phyloP scores from a whole-genome alignment of 192 early-diverging fungal genomes.

The Coemansia sp. region DNA sequence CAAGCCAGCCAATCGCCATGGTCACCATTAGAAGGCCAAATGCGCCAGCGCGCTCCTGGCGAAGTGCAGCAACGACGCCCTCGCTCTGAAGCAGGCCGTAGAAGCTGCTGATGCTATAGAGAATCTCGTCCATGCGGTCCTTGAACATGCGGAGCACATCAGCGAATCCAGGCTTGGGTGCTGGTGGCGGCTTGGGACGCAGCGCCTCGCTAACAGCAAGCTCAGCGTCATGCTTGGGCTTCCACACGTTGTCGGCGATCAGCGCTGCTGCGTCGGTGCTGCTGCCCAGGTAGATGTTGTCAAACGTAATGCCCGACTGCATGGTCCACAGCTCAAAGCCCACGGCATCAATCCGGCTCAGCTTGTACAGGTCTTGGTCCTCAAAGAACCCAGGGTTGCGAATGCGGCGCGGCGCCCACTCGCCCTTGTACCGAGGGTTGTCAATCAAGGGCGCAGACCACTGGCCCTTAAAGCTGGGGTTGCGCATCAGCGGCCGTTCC shows the following conservation, averaged over 20 bases:
- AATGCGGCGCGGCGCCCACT: slow-evolving; percentile 85
- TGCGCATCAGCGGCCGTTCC: slow-evolving; percentile 77
- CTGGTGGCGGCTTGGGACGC: slow-evolving; percentile 27
- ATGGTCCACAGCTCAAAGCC: slow-evolving; percentile 97
- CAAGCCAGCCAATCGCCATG: slow-evolving; percentile 35
- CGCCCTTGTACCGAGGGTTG: slow-evolving; percentile 93
- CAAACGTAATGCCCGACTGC: slow-evolving; percentile 84
- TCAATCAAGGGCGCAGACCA: slow-evolving; percentile 85
- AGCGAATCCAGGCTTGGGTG: slow-evolving; percentile 11
- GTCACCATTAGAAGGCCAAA: slow-evolving; percentile 31
- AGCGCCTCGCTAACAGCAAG: slow-evolving; percentile 34
- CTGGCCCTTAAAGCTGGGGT: slow-evolving; percentile 90
- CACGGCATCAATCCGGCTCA: slow-evolving; percentile 77
- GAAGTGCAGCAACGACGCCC: slow-evolving; percentile 30
- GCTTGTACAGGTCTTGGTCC: slow-evolving; percentile 75
- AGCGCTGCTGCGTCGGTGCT: slow-evolving; percentile 66
- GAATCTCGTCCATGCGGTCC: slow-evolving; percentile 30
- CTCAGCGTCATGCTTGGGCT: slow-evolving; percentile 75
- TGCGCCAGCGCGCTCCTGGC: slow-evolving; percentile 33
- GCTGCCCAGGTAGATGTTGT: slow-evolving; percentile 91
- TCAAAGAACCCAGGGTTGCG: slow-evolving; percentile 86
- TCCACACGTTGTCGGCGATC: slow-evolving; percentile 79
- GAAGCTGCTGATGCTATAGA: slow-evolving; percentile 23
- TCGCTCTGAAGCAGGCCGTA: slow-evolving; percentile 11
- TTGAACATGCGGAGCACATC: slow-evolving; percentile 26